Base-by-base conservation (phyloP, 495 filamentous ascomycete genomes). In the Tuber microsphaerosporum region DNA sequence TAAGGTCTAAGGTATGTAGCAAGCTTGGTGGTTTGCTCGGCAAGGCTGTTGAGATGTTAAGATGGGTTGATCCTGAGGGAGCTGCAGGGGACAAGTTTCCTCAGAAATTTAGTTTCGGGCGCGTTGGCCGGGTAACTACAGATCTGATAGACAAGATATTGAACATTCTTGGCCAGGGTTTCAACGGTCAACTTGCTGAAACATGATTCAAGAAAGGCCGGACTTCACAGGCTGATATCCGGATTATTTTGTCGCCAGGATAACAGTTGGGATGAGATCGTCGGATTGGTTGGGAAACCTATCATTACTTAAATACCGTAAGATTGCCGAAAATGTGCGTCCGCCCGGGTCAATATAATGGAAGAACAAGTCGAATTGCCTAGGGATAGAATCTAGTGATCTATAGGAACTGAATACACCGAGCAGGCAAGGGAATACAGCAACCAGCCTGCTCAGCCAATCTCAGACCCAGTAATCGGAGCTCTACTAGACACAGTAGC, bases 401-500 rank as follows among this genome's bases (percentile, higher is more conserved):
- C 26, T 34, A 65, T 19, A 65, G 16, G 12, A 34, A 65, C 31
- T 31, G 17, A 65, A 31, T 65, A 19, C 26, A 34, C 56, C 12
- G 51, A 19, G 56, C 14, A 34, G 14, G 6, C 26, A 34, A 6
- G 56, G 4, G 8, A 34, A 34, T 65, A 31, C 56, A 34, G 12
- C 5, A 65, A 31, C 26, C 14, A 65, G 31, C 26, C 26, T 9
- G n/a, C n/a, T 65, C 56, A 65, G 16, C 19, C 56, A 17, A 16
- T 34, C 56, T 34, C 56, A 19, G 56, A 31, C 26, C 14, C 56
- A 19, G 39, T 71, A 41, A 41, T 5, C n/a, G 26, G 70, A 16
- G 22, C 42, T 1, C 48, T 34, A 16, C 43, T 73, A 68, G 22
- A 70, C 70, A n/a, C 12, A 22, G 68, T 80, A 5, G 77, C 56